Base-by-base conservation (phyloP, 1,139 yeast species). In the Suhomyces panamericanus region DNA sequence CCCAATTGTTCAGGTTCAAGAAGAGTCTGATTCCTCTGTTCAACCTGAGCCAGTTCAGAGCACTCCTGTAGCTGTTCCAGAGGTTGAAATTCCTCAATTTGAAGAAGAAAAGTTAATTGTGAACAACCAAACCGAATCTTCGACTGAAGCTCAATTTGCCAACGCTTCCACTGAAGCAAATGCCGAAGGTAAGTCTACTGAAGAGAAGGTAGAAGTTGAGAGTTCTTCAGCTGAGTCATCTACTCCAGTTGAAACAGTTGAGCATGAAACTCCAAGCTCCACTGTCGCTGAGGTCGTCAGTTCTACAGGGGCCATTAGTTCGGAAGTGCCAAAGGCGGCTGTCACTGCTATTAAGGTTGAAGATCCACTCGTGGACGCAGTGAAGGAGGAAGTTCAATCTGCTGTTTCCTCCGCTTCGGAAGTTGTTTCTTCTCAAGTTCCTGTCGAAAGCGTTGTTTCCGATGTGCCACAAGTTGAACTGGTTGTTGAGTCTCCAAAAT, bases 161-260 rank as follows among this genome's bases (percentile, higher is more conserved):
- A 13, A 13, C 14, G 34, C 16, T 4, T 16, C 24, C 7, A 6
- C 20, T 15, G 24, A 32, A 32, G 8, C 16, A 15, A 26, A 24
- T 14, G 29, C 15, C 20, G 33, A 27, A 28, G n/a, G 4, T 41
- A 35, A 16, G 6, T 32, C 14, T 3, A 20, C 17, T n/a, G 36
- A 35, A 13, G 43, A 42, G 20, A 42, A 39, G 11, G 24, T 7
- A 20, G 39, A 29, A 12, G 29, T n/a, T 8, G 43, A 41, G 29
- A 26, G n/a, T 6, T 10, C 29, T 3, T 11, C 29, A 2, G 6
- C 29, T 26, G 29, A 26, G 29, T 6, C n/a, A 2, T 26, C 29
- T 12, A 11, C 6, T 26, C 29, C 29, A 26, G 29, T 4, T 12
- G 4, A 10, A 11, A 3, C n/a, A 12, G 29, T 11, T 10, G 29